Percentiles rank a stretch among this genome's conserved stretches.
Conservation (phyloP, 495 filamentous ascomycete genomes). For the Neurospora sp. region DNA sequence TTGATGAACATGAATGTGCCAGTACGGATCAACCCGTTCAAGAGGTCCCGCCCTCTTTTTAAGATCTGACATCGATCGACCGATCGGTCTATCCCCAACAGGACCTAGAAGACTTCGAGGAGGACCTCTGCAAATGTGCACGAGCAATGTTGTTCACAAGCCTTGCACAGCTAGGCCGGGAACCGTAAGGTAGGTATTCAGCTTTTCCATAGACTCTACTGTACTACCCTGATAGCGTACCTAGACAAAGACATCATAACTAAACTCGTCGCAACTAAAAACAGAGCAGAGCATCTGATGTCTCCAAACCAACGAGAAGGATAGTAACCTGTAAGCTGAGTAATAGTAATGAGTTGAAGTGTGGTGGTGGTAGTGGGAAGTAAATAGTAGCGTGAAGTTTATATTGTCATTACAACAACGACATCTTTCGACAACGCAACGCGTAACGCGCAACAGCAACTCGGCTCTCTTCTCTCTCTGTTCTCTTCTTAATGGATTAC, state of each 20-base stretch:
- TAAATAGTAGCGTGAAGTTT: background rate
- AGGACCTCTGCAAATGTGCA: too few species aligned
- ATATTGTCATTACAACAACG: background rate
- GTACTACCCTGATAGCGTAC: background rate
- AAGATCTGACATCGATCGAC: too few species aligned
- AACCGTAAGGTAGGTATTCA: background rate
- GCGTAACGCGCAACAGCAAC: background rate
- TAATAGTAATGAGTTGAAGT: background rate
- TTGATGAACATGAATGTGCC: too few species aligned
- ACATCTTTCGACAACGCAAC: background rate
- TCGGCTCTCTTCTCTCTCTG: background rate
- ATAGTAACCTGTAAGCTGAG: background rate
- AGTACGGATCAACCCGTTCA: too few species aligned
- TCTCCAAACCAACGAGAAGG: background rate
- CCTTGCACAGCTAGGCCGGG: background rate
- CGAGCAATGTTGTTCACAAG: too few species aligned
- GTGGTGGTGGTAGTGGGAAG: background rate
- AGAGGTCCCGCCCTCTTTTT: too few species aligned
- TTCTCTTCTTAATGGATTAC: background rate
- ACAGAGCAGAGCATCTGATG: background rate
- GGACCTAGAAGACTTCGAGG: too few species aligned
- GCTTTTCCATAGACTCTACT: background rate
- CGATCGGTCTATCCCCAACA: too few species aligned
- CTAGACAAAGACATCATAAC: background rate
- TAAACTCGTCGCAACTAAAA: background rate